Conservation (phyloP, 164 flowering plant species). For the Berberis vulgaris region DNA sequence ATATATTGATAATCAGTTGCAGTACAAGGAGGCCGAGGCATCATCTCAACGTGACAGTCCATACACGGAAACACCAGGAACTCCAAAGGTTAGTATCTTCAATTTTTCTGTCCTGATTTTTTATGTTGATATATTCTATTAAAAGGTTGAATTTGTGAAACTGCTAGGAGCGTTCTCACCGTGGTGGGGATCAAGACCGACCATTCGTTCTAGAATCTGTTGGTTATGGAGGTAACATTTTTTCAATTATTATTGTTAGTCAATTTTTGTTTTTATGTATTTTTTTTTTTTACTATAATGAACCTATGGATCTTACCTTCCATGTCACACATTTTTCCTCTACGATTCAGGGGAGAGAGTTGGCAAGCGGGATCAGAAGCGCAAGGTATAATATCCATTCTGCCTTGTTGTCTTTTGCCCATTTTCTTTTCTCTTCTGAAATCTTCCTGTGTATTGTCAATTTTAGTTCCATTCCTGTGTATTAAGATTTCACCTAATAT, state of each 20-base stretch:
- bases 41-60: constrained; percentile 65
- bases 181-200: constrained; percentile 62
- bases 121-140: background rate
- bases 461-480: background rate
- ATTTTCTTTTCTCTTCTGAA: background rate
- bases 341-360: constrained; percentile 61
- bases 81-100: constrained; percentile 56
- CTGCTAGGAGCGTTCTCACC: constrained; percentile 32
- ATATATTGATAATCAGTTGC: constrained; percentile 37
- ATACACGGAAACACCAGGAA: constrained; percentile 60
- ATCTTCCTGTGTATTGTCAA: background rate
- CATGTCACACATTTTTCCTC: background rate
- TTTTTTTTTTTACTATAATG: too few species aligned
- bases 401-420: background rate
- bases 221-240: constrained; percentile 57
- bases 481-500: background rate
- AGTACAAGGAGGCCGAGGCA: constrained; percentile 85
- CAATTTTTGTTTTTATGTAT: background rate
- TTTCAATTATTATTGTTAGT: background rate
- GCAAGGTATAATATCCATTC: constrained; percentile 38
- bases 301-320: background rate
- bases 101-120: background rate
- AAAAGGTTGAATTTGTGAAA: constrained; percentile 6
- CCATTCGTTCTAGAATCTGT: constrained; percentile 54
- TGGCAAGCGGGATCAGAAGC: constrained; percentile 73